phyloP scores from a whole-genome alignment of 805 yeast genomes.

The Blastobotrys parvus region DNA sequence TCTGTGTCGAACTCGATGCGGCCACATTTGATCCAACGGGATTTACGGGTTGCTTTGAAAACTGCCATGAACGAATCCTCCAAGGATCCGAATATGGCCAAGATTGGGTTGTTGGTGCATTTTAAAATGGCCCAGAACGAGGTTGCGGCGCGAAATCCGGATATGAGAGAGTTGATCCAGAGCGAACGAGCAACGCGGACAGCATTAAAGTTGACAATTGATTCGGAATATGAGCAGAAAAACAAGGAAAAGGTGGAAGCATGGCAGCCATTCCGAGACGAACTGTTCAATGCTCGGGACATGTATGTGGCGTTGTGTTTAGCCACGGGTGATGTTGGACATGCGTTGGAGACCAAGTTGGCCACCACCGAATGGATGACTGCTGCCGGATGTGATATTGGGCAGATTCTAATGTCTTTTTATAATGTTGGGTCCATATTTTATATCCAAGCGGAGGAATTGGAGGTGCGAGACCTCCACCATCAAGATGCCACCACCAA shows the following conservation, averaged over 20 bases:
- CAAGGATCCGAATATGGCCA: conserved; percentile 40
- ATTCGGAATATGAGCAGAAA: conserved; percentile 7
- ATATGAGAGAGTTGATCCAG: conserved; percentile 17
- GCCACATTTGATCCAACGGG: conserved; percentile 59
- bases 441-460: conserved; percentile 58
- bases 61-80: conserved; percentile 47
- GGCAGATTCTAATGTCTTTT: conserved; percentile 51
- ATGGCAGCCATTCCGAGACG: conserved; percentile 57
- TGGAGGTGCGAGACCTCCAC: conserved; percentile 39
- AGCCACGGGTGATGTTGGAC: conserved; percentile 55
- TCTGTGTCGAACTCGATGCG: conserved; percentile 35
- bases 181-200: conserved; percentile 5
- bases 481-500: conserved; percentile 1
- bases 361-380: conserved; percentile 66
- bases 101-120: conserved; percentile 53
- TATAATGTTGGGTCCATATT: conserved; percentile 63
- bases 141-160: conserved; percentile 31
- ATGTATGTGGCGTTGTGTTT: conserved; percentile 62
- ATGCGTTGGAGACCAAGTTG: conserved; percentile 53
- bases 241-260: conserved; percentile 13
- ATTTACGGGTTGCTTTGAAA: conserved; percentile 59
- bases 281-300: conserved; percentile 71
- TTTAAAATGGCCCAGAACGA: conserved; percentile 59
- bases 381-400: conserved; percentile 58
- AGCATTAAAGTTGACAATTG: conserved; percentile 9